A percentile compares a stretch with the other conserved stretches of the same genome.
Conservation (phyloP, 2,329 filamentous ascomycete genomes). For the Hirsutella rhossiliensis region DNA sequence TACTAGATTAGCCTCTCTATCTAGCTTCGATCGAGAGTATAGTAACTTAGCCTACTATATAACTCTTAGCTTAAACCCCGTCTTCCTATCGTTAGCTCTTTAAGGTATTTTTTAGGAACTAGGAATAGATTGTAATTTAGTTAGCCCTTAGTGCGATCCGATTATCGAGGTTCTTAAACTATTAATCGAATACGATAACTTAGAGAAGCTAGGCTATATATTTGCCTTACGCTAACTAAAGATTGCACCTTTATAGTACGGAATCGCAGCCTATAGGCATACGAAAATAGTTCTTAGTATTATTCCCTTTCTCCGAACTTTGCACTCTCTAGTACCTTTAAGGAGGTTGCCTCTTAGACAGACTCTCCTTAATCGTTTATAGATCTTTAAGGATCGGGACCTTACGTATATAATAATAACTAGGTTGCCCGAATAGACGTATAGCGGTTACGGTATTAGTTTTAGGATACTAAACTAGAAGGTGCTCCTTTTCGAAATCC, state of each 20-base stretch:
- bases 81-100: slow-evolving; percentile 4
- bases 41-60: slow-evolving; percentile 2
- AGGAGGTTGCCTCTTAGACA: slow-evolving; percentile 3
- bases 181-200: not conserved
- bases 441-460: slow-evolving; percentile 4
- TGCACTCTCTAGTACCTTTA: slow-evolving; percentile 2
- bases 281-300: slow-evolving; percentile 1
- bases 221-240: slow-evolving; percentile 1
- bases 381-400: slow-evolving; percentile 1
- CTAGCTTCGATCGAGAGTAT: not conserved
- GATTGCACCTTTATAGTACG: slow-evolving; percentile 2
- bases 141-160: slow-evolving; percentile 1
- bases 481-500: slow-evolving; percentile 2
- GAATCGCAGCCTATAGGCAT: slow-evolving; percentile 3
- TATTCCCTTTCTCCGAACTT: slow-evolving; percentile 1
- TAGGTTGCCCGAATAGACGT: slow-evolving; percentile 2
- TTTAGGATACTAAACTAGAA: slow-evolving; percentile 3
- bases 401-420: not conserved
- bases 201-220: not conserved
- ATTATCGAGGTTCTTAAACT: slow-evolving; percentile 3
- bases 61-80: slow-evolving; percentile 1
- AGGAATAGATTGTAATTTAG: slow-evolving; percentile 2
- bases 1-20: not conserved
- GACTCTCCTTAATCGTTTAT: slow-evolving; percentile 3
- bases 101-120: slow-evolving; percentile 2